These are phyloP conservation scores for Acer yangbiense DNA, from an alignment of 345 rosid genomes.

Conservation along the genomic window DNA sequence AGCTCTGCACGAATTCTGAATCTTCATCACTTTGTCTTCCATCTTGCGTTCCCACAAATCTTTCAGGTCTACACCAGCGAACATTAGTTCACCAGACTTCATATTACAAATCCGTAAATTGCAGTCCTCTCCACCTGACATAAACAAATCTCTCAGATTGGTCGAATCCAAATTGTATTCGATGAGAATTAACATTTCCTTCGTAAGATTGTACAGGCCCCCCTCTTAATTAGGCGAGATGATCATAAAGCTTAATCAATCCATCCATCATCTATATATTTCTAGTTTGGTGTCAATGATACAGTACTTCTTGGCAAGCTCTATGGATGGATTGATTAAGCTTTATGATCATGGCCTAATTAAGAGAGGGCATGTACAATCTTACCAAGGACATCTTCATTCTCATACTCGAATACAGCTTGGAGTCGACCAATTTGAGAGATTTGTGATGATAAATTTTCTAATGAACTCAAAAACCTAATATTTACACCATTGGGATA, in stretches of 20 bases:
- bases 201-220: conserved; percentile 71
- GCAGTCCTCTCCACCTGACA: conserved; percentile 88
- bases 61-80: conserved; percentile 49
- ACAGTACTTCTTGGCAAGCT: conserved; percentile 91
- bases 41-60: conserved; percentile 17
- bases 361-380: conserved; percentile 69
- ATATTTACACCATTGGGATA: too few relatives aligned
- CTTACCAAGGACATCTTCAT: conserved; percentile 67
- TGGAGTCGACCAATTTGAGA: conserved; percentile 75
- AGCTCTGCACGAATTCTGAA: not conserved
- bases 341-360: conserved; percentile 81
- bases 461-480: too few relatives aligned
- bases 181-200: conserved; percentile 84
- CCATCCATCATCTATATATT: conserved; percentile 52
- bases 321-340: conserved; percentile 89
- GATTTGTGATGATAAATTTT: conserved; percentile 46
- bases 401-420: conserved; percentile 71
- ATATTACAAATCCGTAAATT: conserved; percentile 72
- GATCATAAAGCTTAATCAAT: conserved; percentile 84
- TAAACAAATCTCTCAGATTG: conserved; percentile 69
- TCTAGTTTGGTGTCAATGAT: conserved; percentile 68
- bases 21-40: conserved; percentile 30
- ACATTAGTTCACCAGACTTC: conserved; percentile 73
- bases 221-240: conserved; percentile 51
- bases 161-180: conserved; percentile 68